Conservation (phyloP, 441 rosid species). For the Euphorbia corollata region DNA sequence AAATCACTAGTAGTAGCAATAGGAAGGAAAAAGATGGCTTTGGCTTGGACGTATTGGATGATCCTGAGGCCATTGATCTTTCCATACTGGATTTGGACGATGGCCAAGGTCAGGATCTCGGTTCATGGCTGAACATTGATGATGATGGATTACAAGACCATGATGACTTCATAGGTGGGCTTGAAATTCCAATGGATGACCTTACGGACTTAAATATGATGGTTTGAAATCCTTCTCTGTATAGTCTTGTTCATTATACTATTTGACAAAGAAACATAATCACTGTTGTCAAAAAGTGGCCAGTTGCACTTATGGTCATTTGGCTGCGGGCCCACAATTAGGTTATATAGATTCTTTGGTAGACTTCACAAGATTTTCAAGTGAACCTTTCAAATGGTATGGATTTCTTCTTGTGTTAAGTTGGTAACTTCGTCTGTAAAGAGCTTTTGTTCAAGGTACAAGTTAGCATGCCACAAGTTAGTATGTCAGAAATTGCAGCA, state of each 20-base stretch:
- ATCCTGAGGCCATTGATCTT: slow-evolving; percentile 57
- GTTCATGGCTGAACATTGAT: slow-evolving; percentile 92
- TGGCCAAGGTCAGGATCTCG: slow-evolving; percentile 75
- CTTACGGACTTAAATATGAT: slow-evolving; percentile 93
- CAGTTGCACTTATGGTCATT: slow-evolving; percentile 42
- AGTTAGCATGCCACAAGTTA: slow-evolving; percentile 43
- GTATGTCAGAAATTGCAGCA: slow-evolving; percentile 45
- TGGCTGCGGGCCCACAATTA: slow-evolving; percentile 47
- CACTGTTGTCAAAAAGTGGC: slow-evolving; percentile 49
- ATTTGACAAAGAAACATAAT: slow-evolving; percentile 45
- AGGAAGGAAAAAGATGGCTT: slow-evolving; percentile 44
- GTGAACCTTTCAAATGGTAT: slow-evolving; percentile 41
- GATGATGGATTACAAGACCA: slow-evolving; percentile 85
- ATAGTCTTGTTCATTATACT: slow-evolving; percentile 82
- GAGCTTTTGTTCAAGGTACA: slow-evolving; percentile 37
- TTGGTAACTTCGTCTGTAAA: slow-evolving; percentile 55
- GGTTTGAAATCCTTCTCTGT: slow-evolving; percentile 76
- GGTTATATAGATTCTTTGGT: slow-evolving; percentile 70
- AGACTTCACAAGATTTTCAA: slow-evolving; percentile 39
- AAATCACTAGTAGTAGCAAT: slow-evolving; percentile 35
- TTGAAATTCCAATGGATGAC: slow-evolving; percentile 99
- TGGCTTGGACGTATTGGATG: slow-evolving; percentile 63
- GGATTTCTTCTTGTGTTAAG: slow-evolving; percentile 55
- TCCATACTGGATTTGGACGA: slow-evolving; percentile 70
- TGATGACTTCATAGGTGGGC: slow-evolving; percentile 90